Evolutionary conservation across 2,329 filamentous ascomycete species (phyloP).

Genomic region (Ophiostoma quercus): DNA sequence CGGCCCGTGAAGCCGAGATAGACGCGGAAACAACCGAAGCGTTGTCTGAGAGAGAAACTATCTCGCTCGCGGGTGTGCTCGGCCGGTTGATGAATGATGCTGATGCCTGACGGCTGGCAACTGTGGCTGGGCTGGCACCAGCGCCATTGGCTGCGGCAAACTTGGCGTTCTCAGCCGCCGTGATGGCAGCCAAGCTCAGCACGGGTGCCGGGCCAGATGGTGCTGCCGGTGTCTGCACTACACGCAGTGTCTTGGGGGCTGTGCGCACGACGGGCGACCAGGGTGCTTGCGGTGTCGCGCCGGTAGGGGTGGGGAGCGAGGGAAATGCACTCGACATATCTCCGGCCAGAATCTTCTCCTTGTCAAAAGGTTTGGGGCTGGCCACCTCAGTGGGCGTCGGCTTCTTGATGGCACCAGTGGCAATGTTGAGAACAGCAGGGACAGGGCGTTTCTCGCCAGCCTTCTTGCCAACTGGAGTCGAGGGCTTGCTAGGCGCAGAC

Average conservation of each 20-base stretch:
- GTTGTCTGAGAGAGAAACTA: conserved; percentile 72
- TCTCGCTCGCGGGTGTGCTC: conserved; percentile 68
- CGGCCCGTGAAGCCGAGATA: conserved; percentile 55
- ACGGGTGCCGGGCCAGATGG: conserved; percentile 28
- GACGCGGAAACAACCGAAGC: conserved; percentile 69
- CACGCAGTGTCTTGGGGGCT: conserved; percentile 61
- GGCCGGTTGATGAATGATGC: conserved; percentile 43
- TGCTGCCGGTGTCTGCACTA: conserved; percentile 53
- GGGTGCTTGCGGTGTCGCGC: conserved; percentile 40
- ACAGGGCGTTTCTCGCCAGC: conserved; percentile 30
- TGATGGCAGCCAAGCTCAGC: conserved; percentile 29
- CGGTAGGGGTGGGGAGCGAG: conserved; percentile 46
- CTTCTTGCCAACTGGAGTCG: conserved; percentile 37
- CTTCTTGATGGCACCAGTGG: conserved; percentile 38
- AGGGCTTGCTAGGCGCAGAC: conserved; percentile 31
- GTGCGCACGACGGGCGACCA: conserved; percentile 49
- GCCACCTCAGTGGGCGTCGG: conserved; percentile 31
- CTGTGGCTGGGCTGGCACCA: not conserved
- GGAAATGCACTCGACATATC: conserved; percentile 44
- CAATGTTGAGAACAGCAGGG: conserved; percentile 45
- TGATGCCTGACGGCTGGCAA: conserved; percentile 18
- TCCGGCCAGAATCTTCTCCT: conserved; percentile 33
- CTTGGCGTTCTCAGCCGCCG: conserved; percentile 27
- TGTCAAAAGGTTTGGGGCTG: conserved; percentile 33
- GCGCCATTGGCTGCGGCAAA: not conserved